Percentiles rank a stretch among this genome's conserved stretches.
phyloP scores from a whole-genome alignment of 1,284 basidiomycete genomes.

The Trichosporon inkin region DNA sequence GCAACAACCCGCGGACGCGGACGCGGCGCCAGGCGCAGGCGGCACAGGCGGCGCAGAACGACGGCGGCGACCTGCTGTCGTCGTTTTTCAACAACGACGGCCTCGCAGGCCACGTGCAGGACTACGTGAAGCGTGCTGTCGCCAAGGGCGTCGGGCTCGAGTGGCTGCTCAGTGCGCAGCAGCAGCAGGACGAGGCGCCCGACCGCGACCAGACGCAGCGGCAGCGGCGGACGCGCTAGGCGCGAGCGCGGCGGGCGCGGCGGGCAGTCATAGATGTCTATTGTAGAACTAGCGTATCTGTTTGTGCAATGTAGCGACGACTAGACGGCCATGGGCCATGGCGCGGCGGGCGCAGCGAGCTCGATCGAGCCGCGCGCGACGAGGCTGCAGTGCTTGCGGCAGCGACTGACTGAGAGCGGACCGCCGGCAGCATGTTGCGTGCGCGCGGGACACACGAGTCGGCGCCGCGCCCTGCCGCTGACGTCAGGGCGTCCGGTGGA shows the following conservation, averaged over 20 bases:
- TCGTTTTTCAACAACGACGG: slow-evolving; percentile 22
- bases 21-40: slow-evolving; percentile 6
- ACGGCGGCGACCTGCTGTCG: slow-evolving; percentile 12
- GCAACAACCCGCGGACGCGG: slow-evolving; percentile 10
- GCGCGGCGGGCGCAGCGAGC: too few relatives aligned
- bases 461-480: too few relatives aligned
- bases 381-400: not conserved
- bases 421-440: not conserved
- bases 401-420: too few relatives aligned
- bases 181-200: slow-evolving; percentile 7
- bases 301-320: not conserved
- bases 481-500: not conserved
- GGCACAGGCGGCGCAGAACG: not conserved
- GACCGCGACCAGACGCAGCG: slow-evolving; percentile 12
- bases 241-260: not conserved
- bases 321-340: not conserved
- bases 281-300: not conserved
- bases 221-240: not conserved
- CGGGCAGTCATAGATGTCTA: too few relatives aligned
- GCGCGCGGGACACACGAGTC: too few relatives aligned
- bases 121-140: slow-evolving; percentile 38
- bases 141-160: slow-evolving; percentile 37
- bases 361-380: not conserved
- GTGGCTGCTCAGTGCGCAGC: slow-evolving; percentile 30
- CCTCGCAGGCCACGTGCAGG: slow-evolving; percentile 31